Base-by-base conservation (phyloP, 1,139 yeast species). In the Taiozyma onychis region DNA sequence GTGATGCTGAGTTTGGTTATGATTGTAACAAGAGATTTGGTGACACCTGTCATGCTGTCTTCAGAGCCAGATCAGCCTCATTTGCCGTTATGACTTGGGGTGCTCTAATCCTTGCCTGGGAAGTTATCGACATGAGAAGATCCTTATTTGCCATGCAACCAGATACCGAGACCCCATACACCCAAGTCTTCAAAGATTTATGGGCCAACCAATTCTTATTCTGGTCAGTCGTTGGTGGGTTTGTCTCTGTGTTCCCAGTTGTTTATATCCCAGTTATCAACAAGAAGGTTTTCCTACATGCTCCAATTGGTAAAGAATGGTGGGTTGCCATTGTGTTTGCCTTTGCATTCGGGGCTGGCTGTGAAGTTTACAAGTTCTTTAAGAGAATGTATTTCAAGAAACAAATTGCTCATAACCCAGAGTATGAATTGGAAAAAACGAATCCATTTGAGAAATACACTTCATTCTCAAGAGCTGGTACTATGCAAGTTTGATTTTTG, bases 81-180 rank as follows among this genome's bases (percentile, higher is more conserved):
- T 90, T 90, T 71, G 88, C 87, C 4, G 81, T 84, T 7, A 84
- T 90, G 85, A 89, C 97, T 1, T 90, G 97, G 96, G 81, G 95
- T 71, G 86, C 95, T 4, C 77, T 90, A 54, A 69, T 90, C 30
- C 73, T 88, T 51, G 96, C 96, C 2, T 89, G 96, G 96, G 96
- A 89, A 69, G 90, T 91, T 62, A 77, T 88, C 52, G 95, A 88
- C 65, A 75, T 85, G 67, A 73, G 83, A 53, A 75, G 84, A 58
- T 88, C 96, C 0, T 74, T 89, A 57, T 88, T 89, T 68, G 71
- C 74, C 48, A 85, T 87, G 90, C 78, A 84, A 56, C 88, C 87
- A 42, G 88, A 82, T 44, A 71, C 85, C 6, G 81, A 78, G 48
- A 73, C 76, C 37, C 78, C 84, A 21, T 78, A 79, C 72, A 81